Conservation (phyloP, 331 rosid species). For the Quercus lobata region DNA sequence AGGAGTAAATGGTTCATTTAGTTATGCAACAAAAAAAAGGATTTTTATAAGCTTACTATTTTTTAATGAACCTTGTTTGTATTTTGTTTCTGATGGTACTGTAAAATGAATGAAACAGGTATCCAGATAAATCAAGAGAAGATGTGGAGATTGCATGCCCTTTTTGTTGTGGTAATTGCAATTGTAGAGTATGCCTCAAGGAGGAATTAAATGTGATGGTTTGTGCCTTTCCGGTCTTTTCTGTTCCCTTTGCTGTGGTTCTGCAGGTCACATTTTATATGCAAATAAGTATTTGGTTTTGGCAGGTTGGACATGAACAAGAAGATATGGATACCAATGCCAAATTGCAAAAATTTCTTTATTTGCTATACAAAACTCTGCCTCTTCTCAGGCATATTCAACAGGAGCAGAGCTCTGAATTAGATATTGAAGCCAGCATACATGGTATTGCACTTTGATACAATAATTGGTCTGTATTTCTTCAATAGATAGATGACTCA, state of each 20-base stretch:
- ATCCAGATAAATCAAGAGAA: constrained; percentile 48
- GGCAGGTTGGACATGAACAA: constrained; percentile 40
- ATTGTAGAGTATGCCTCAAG: constrained; percentile 60
- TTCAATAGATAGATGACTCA: constrained; percentile 9
- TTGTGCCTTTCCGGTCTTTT: constrained; percentile 16
- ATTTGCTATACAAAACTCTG: constrained; percentile 45
- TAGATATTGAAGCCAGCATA: constrained; percentile 40
- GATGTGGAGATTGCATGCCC: constrained; percentile 52
- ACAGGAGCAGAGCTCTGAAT: constrained; percentile 49
- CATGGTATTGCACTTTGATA: constrained; percentile 36
- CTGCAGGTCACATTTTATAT: constrained; percentile 7
- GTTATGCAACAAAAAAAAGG: background rate
- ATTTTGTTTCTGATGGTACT: constrained; percentile 18
- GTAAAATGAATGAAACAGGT: constrained; percentile 37
- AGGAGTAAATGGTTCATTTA: background rate
- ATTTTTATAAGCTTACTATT: background rate
- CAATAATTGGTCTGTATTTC: background rate
- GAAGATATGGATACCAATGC: constrained; percentile 29
- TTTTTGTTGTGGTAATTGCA: constrained; percentile 52
- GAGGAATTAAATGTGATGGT: constrained; percentile 40
- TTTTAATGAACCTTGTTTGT: background rate
- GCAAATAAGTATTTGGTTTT: constrained; percentile 14
- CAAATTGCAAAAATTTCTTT: constrained; percentile 47
- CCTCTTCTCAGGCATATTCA: constrained; percentile 57
- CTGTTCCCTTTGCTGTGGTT: constrained; percentile 4